Conservation (phyloP, 345 rosid species). For the Linum usitatissimum region DNA sequence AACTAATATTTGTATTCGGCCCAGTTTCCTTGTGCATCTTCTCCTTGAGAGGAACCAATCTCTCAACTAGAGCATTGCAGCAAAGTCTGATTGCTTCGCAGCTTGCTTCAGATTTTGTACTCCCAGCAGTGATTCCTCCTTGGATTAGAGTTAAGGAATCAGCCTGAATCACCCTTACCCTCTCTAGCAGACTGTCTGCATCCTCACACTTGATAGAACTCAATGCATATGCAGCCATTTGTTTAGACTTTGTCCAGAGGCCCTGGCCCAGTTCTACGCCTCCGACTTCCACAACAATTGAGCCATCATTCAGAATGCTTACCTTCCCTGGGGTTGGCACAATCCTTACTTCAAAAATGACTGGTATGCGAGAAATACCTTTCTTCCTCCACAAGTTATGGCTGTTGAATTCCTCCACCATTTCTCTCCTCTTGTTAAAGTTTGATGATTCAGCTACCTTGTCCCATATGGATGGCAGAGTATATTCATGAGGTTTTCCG, state of each 20-base stretch:
- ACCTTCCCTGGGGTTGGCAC: background rate
- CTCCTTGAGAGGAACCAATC: background rate
- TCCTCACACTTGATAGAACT: background rate
- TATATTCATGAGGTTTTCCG: background rate
- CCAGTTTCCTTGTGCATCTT: background rate
- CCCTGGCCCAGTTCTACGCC: background rate
- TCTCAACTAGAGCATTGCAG: background rate
- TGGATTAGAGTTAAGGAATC: background rate
- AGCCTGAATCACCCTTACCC: background rate
- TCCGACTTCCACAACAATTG: background rate
- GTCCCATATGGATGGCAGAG: background rate
- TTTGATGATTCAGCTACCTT: background rate
- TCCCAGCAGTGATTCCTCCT: constrained; percentile 4
- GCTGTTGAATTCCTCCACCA: background rate
- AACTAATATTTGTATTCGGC: background rate
- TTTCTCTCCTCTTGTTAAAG: background rate
- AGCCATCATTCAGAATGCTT: constrained; percentile 1
- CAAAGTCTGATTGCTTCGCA: constrained; percentile 5
- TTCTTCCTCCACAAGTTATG: background rate
- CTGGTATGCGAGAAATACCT: background rate
- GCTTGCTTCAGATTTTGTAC: background rate
- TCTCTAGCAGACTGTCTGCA: background rate
- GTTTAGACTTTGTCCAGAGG: background rate
- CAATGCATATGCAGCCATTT: background rate
- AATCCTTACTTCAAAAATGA: background rate